Conservation (phyloP, 768 basidiomycete genomes). For the Lentinula guzmanii region DNA sequence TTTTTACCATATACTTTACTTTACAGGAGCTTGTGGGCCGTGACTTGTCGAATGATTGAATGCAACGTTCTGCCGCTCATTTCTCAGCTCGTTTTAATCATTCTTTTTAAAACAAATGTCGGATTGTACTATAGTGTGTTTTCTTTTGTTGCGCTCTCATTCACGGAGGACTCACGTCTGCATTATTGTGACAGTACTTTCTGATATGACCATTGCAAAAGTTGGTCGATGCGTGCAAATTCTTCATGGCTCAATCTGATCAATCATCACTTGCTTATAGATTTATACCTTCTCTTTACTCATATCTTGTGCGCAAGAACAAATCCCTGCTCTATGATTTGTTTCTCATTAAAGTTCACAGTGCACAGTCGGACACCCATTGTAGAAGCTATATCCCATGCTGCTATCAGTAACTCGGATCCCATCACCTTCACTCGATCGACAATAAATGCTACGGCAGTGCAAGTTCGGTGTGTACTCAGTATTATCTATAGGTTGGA, state of each 20-base stretch:
- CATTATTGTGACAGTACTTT: background rate
- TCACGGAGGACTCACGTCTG: background rate
- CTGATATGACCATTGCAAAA: constrained; percentile 1
- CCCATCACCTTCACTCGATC: background rate
- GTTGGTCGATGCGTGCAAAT: background rate
- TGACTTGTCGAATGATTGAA: background rate
- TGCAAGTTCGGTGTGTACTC: constrained; percentile 1
- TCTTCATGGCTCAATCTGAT: background rate
- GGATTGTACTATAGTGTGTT: background rate
- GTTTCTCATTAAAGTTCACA: background rate
- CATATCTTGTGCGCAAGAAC: background rate
- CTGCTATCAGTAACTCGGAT: background rate
- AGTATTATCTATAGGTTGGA: background rate
- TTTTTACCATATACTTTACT: too few species aligned
- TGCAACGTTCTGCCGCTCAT: constrained; percentile 4
- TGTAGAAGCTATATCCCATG: background rate
- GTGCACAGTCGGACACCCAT: background rate
- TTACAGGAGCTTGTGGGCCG: background rate
- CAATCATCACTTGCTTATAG: background rate
- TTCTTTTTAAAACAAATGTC: background rate
- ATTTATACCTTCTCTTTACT: background rate
- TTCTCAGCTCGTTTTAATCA: background rate
- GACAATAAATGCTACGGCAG: background rate
- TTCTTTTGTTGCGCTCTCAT: background rate
- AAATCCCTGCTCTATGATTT: background rate